Conservation (phyloP, 2,329 filamentous ascomycete species). For the Fusarium subtropicale region DNA sequence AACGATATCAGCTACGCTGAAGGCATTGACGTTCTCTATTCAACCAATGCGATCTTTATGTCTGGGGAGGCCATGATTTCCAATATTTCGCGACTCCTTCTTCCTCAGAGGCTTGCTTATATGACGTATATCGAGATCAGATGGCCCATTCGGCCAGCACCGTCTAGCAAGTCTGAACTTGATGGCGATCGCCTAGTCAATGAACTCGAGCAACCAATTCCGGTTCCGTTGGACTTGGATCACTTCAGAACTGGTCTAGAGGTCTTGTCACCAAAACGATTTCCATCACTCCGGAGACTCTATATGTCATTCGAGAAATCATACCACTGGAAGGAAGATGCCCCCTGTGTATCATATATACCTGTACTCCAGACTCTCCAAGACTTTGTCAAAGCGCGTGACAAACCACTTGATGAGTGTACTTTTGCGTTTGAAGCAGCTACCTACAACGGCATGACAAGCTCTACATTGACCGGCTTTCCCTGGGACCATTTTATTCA, state of each 20-base stretch:
- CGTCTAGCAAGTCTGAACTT: background rate
- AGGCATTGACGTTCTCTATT: too few species aligned
- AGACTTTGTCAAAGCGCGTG: background rate
- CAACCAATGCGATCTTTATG: background rate
- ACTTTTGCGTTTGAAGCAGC: background rate
- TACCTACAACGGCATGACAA: background rate
- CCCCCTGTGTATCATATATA: background rate
- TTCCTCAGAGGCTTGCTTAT: background rate
- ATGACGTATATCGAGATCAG: conserved; percentile 7
- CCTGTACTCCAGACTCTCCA: background rate
- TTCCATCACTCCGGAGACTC: background rate
- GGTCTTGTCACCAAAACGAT: background rate
- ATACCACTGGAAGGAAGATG: too few species aligned
- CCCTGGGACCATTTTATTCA: background rate
- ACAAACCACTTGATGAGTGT: background rate
- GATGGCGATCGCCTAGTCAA: too few species aligned
- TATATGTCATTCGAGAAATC: background rate
- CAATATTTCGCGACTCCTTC: background rate
- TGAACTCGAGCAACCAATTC: too few species aligned
- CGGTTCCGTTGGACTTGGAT: background rate
- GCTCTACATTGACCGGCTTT: too few species aligned
- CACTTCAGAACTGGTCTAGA: background rate
- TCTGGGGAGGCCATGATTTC: background rate
- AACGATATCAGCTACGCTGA: too few species aligned
- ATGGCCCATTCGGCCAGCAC: background rate